A percentile compares a stretch with the other conserved stretches of the same genome.
These are phyloP conservation scores for Mycosphaerella arachidis DNA, from an alignment of 2,329 filamentous ascomycete species.

Conservation along the genomic window DNA sequence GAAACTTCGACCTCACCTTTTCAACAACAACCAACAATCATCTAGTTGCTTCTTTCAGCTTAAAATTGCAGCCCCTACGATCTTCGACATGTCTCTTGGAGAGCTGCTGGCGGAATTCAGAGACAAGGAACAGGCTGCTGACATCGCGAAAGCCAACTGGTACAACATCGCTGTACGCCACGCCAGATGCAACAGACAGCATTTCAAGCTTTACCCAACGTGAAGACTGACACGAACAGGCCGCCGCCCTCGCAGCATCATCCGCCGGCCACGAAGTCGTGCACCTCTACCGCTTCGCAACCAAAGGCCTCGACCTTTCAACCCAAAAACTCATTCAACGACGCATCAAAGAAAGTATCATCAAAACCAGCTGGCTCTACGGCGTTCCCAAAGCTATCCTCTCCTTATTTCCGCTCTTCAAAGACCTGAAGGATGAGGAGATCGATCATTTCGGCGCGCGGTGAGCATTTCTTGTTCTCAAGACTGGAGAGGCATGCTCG, in stretches of 20 bases:
- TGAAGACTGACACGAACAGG: background rate
- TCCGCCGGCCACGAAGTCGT: slow-evolving; percentile 13
- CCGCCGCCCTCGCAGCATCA: slow-evolving; percentile 9
- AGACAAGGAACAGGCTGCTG: background rate
- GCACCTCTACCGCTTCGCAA: slow-evolving; percentile 12
- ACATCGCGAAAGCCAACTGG: slow-evolving; percentile 3
- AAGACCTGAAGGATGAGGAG: slow-evolving; percentile 13
- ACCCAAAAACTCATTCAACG: slow-evolving; percentile 12
- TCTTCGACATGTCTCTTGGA: background rate
- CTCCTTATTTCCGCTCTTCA: slow-evolving; percentile 12
- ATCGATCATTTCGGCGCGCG: slow-evolving; percentile 11
- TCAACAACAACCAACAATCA: background rate
- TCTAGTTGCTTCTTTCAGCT: background rate
- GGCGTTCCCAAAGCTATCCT: slow-evolving; percentile 10
- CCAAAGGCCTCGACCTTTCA: slow-evolving; percentile 4
- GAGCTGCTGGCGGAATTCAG: slow-evolving; percentile 1
- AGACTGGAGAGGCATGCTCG: background rate
- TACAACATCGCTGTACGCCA: slow-evolving; percentile 1
- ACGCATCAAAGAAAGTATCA: slow-evolving; percentile 13
- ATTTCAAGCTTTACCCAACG: background rate
- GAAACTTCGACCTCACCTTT: background rate
- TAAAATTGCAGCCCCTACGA: background rate
- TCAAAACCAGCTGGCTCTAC: slow-evolving; percentile 13
- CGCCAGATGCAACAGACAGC: background rate
- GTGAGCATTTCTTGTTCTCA: background rate